Conservation (phyloP, 768 basidiomycete species). For the Pholiota conissans region DNA sequence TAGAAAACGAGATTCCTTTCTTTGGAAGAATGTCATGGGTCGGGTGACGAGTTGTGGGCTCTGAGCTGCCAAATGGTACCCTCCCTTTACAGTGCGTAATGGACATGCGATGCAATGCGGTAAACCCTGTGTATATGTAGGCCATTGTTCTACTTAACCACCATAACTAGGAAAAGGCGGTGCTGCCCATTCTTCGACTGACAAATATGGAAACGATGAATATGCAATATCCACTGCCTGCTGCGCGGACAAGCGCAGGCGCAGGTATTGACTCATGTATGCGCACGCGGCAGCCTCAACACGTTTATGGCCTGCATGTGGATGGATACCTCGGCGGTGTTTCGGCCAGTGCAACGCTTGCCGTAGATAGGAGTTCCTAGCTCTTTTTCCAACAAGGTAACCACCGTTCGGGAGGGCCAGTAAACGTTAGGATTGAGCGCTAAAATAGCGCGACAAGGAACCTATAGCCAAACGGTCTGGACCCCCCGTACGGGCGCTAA, state of each 20-base stretch:
- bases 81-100: not conserved
- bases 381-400: not conserved
- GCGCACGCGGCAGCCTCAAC: not conserved
- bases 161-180: not conserved
- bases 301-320: not conserved
- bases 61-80: no score
- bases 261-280: no score
- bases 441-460: not conserved
- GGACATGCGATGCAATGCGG: not conserved
- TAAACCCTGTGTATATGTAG: not conserved
- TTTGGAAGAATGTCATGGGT: not conserved
- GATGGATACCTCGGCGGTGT: not conserved
- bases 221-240: no score
- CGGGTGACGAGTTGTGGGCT: not conserved
- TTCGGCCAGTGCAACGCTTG: not conserved
- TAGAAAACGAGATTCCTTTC: not conserved
- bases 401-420: no score
- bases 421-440: not conserved
- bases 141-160: not conserved
- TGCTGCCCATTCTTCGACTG: not conserved
- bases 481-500: not conserved
- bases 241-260: no score
- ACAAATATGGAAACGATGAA: not conserved
- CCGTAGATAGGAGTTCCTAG: not conserved
- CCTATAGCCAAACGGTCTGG: not conserved